Base-by-base conservation (phyloP, 345 rosid genomes). In the Camelina laxa region DNA sequence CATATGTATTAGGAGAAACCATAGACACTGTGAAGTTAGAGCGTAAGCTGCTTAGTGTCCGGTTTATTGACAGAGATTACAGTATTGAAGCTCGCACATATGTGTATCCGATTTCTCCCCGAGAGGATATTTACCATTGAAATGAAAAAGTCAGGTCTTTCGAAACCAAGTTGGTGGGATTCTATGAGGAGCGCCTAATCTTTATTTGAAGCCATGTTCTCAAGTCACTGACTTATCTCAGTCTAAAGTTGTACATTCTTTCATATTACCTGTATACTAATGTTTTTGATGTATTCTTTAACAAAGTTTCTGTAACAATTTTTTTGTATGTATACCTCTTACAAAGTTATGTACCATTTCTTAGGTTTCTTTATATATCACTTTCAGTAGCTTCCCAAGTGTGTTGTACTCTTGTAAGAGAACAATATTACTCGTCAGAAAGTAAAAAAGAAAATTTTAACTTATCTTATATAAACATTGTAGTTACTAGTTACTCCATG, bases 261-360 rank as follows among this genome's bases (percentile, higher is more conserved):
- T 44, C 53, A 9, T 45, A 45, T 9, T 1, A 51, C 17, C 42
- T 30, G 47, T 51, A 44, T 42, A 55, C 45, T 24, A 63, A 63
- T 70, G 70, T 55, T 49, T 6, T 59, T 49, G 3, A 45, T 73
- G 65, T 64, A 54, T 53, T 56, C 55, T 56, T 30, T 27, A 42
- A 63, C 71, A 55, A 31, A 42, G 44, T 6, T 2, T n/a, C 21
- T 65, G n/a, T 65, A 48, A 15, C 67, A 27, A 17, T 27, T 38
- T 66, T 24, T 49, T 49, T 51, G 68, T 75, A 67, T 66, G 67
- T 59, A 74, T 21, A 33, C 36, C 65, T 57, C 66, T 57, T 44
- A 11, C 65, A 49, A 36, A 48, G 22, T 21, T 17, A 0, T 66
- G 14, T 48, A 48, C 51, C 72, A 58, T 48, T 58, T 53, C 21